Percentiles rank a stretch among this genome's conserved stretches.
Evolutionary conservation across 176 grass and related monocot genomes (phyloP).

Genomic region (Zizania latifolia): DNA sequence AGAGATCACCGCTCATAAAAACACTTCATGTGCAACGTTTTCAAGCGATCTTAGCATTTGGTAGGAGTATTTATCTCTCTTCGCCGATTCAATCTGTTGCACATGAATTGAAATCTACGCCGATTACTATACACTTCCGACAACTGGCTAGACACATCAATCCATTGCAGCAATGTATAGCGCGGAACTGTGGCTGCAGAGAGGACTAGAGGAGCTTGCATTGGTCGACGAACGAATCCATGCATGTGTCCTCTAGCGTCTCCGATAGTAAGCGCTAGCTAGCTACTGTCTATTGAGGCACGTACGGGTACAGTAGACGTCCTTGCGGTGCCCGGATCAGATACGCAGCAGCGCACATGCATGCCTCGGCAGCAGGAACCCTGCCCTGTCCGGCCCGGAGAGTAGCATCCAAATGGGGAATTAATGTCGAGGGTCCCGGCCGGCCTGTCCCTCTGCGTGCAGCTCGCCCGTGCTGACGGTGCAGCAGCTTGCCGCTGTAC

Average conservation of each 20-base stretch:
- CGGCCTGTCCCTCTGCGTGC: no score
- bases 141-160: not conserved
- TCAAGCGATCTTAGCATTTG: not conserved
- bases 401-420: constrained; percentile 35
- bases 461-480: not conserved
- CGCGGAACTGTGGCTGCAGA: not conserved
- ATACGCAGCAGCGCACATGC: constrained; percentile 25
- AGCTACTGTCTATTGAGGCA: no score
- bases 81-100: not conserved
- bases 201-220: no score
- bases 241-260: no score
- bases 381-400: no score
- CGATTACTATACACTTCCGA: not conserved
- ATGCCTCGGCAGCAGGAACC: constrained; percentile 38
- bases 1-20: not conserved
- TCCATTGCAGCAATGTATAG: not conserved
- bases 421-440: constrained; percentile 21
- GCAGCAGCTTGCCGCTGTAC: constrained; percentile 3
- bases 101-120: not conserved
- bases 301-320: no score
- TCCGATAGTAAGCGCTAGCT: no score
- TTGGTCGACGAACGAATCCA: not conserved
- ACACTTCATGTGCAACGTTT: not conserved
- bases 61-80: not conserved
- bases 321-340: constrained; percentile 4